Percentiles rank a stretch among this genome's conserved stretches.
Evolutionary conservation across 495 filamentous ascomycete species (phyloP).

Genomic region (Cenococcum geophilum): DNA sequence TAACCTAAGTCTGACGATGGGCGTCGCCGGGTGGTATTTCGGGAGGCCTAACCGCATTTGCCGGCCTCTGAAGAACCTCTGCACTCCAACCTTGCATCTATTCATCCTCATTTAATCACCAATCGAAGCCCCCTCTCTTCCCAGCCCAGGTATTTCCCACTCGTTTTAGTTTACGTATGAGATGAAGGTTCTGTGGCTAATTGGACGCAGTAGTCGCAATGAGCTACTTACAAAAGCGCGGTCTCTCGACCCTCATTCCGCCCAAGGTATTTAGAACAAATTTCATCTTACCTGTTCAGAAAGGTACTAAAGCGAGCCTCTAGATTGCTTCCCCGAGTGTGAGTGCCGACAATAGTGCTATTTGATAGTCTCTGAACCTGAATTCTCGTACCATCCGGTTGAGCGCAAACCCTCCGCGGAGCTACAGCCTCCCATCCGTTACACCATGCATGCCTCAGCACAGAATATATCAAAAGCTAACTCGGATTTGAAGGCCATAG

Average conservation of each 20-base stretch:
- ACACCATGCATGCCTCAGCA: neutral
- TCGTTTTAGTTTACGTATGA: neutral
- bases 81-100: conserved; percentile 6
- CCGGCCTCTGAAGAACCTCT: conserved; percentile 2
- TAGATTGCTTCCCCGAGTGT: conserved; percentile 90
- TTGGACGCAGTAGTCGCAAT: conserved; percentile 53
- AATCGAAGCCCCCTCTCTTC: conserved; percentile 24
- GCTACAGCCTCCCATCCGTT: neutral
- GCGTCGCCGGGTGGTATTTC: conserved; percentile 1
- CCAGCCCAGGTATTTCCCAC: conserved; percentile 20
- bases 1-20: conserved; percentile 5
- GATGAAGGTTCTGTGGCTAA: conserved; percentile 17
- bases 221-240: conserved; percentile 82
- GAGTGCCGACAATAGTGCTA: conserved; percentile 44
- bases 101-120: conserved; percentile 8
- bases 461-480: conserved; percentile 10
- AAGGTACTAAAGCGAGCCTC: conserved; percentile 27
- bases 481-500: conserved; percentile 61
- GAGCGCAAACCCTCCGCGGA: conserved; percentile 17
- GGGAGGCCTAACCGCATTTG: neutral
- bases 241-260: conserved; percentile 95
- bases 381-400: conserved; percentile 8
- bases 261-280: conserved; percentile 65
- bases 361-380: conserved; percentile 14
- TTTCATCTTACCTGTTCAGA: neutral